These are phyloP conservation scores for Dendrobium officinale DNA, from an alignment of 106 monocot species.

Conservation along the genomic window DNA sequence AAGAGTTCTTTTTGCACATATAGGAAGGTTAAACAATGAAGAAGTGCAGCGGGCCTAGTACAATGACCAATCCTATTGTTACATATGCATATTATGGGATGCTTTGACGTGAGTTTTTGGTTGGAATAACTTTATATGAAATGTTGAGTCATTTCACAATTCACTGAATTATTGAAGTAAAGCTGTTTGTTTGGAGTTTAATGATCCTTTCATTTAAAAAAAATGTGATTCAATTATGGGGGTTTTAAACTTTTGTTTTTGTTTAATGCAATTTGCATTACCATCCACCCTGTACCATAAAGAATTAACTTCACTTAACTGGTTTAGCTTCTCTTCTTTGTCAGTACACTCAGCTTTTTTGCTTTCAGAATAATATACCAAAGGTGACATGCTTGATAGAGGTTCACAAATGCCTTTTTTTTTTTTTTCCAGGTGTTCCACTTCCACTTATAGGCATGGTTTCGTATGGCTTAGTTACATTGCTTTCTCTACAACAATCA, in stretches of 20 bases:
- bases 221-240: no score
- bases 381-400: background rate
- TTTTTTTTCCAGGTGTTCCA: slow-evolving; percentile 60
- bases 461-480: slow-evolving; percentile 69
- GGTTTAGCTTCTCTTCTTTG: background rate
- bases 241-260: background rate
- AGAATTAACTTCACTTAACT: background rate
- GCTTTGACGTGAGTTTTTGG: no score
- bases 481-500: slow-evolving; percentile 53
- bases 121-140: no score
- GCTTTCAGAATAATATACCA: background rate
- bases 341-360: background rate
- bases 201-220: no score
- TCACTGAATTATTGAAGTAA: no score
- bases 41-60: no score
- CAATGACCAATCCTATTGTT: no score
- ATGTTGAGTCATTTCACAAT: no score
- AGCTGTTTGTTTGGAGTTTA: no score
- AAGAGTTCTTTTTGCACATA: no score
- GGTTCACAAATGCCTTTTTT: slow-evolving; percentile 2
- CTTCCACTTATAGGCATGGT: slow-evolving; percentile 75
- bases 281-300: background rate
- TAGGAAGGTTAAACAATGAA: no score
- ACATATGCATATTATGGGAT: no score
- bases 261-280: background rate